Evolutionary conservation across 371 early-diverging fungal genomes (phyloP).

Genomic region (Rozella allomycis): DNA sequence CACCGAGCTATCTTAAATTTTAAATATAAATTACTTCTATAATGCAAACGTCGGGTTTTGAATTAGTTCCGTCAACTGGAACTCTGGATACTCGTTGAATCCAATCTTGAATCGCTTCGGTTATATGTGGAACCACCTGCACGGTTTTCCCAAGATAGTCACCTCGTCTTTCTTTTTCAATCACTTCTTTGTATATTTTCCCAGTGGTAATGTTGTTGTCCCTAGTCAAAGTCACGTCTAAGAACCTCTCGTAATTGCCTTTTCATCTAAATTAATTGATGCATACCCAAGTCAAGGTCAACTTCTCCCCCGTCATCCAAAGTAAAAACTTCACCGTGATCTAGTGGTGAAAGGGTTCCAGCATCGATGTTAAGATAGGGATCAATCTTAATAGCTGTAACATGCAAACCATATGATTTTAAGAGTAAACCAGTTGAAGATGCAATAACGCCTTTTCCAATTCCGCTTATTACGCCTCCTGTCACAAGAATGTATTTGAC

Average conservation of each 20-base stretch:
- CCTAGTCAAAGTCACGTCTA: constrained; percentile 74
- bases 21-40: constrained; percentile 47
- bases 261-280: too few species aligned
- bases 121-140: constrained; percentile 94
- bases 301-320: constrained; percentile 98
- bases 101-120: constrained; percentile 93
- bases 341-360: constrained; percentile 87
- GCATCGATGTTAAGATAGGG: constrained; percentile 98
- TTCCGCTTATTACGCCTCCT: constrained; percentile 96
- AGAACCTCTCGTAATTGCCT: constrained; percentile 98
- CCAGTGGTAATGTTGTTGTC: constrained; percentile 98
- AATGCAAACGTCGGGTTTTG: constrained; percentile 88
- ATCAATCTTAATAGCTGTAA: constrained; percentile 98
- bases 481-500: constrained; percentile 92
- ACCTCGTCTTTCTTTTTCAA: constrained; percentile 80
- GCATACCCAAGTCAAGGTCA: constrained; percentile 94
- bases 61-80: constrained; percentile 61
- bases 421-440: constrained; percentile 90
- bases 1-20: constrained; percentile 45
- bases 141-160: constrained; percentile 97
- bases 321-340: constrained; percentile 99
- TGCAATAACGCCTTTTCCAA: constrained; percentile 97
- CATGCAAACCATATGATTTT: constrained; percentile 76
- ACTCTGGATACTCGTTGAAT: constrained; percentile 71
- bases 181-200: constrained; percentile 87